Evolutionary conservation across 2,329 filamentous ascomycete species (phyloP).

Genomic region (Fusarium brevicatenulatum): DNA sequence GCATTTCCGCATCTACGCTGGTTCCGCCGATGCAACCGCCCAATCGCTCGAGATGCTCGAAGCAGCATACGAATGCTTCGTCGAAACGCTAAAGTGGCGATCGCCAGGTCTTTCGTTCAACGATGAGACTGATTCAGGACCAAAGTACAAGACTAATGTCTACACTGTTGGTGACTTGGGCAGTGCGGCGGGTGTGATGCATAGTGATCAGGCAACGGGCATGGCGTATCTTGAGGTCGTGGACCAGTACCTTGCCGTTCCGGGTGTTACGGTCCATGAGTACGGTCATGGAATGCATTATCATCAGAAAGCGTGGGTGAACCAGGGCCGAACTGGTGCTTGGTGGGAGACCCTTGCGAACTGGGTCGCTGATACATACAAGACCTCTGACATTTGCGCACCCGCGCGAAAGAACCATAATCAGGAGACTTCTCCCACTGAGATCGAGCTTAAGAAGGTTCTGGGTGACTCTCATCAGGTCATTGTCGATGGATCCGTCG

Average conservation of each 20-base stretch:
- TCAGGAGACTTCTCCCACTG: conserved; percentile 49
- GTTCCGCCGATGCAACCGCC: conserved; percentile 32
- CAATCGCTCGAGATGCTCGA: conserved; percentile 55
- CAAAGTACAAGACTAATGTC: conserved; percentile 59
- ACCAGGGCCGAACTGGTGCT: conserved; percentile 57
- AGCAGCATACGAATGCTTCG: conserved; percentile 56
- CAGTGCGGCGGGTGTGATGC: conserved; percentile 55
- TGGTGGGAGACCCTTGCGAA: conserved; percentile 65
- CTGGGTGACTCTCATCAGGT: conserved; percentile 59
- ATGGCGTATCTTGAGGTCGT: conserved; percentile 57
- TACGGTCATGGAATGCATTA: conserved; percentile 62
- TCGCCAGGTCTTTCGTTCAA: conserved; percentile 53
- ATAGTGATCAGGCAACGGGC: conserved; percentile 52
- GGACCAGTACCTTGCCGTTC: conserved; percentile 50
- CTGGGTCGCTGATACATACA: conserved; percentile 60
- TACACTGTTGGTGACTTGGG: conserved; percentile 53
- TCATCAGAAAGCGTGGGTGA: conserved; percentile 55
- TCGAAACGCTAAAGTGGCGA: conserved; percentile 51
- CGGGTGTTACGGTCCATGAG: conserved; percentile 59
- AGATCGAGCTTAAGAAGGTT: conserved; percentile 57
- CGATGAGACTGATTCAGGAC: conserved; percentile 48
- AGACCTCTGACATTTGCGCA: conserved; percentile 57
- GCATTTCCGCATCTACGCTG: conserved; percentile 55
- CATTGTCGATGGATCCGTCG: conserved; percentile 56
- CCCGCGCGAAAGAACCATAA: conserved; percentile 49